phyloP scores from a whole-genome alignment of 1,284 basidiomycete species.

The Cutaneotrichosporon sp. region DNA sequence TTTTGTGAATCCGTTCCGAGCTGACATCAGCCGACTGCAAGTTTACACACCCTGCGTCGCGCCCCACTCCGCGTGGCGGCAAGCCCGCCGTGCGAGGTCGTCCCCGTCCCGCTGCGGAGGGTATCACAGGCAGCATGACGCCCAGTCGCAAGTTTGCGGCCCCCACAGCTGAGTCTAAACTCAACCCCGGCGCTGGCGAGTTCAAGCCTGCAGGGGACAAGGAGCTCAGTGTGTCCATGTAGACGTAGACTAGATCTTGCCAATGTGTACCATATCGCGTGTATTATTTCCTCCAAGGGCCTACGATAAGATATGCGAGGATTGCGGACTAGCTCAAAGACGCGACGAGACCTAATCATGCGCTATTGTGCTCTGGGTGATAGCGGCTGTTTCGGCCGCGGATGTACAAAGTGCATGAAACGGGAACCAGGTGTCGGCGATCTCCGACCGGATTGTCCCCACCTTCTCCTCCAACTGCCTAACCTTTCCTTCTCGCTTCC shows the following conservation, averaged over 20 bases:
- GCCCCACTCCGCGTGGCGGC: conserved; percentile 23
- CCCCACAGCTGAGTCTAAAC: conserved; percentile 8
- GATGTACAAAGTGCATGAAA: no score
- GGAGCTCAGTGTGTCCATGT: conserved; percentile 22
- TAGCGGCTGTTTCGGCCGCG: no score
- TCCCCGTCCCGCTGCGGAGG: background rate
- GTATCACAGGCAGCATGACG: conserved; percentile 22
- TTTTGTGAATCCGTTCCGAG: background rate
- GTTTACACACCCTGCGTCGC: conserved; percentile 33
- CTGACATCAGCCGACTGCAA: conserved; percentile 32
- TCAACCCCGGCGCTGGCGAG: conserved; percentile 31
- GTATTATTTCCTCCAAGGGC: no score
- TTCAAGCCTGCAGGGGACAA: conserved; percentile 29
- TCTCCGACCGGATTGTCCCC: no score
- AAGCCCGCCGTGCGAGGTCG: conserved; percentile 5
- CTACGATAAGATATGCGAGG: no score
- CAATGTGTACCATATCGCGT: background rate
- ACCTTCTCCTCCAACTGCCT: no score
- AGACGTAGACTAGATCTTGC: background rate
- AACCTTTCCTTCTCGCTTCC: no score
- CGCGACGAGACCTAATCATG: no score
- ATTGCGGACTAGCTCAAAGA: no score
- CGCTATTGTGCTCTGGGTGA: no score
- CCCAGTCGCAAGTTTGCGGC: conserved; percentile 34
- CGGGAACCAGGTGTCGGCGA: no score